Evolutionary conservation across 2,329 filamentous ascomycete species (phyloP), one percentile per base, ranked within the genome.

Genomic region (Fusarium sp.): DNA sequence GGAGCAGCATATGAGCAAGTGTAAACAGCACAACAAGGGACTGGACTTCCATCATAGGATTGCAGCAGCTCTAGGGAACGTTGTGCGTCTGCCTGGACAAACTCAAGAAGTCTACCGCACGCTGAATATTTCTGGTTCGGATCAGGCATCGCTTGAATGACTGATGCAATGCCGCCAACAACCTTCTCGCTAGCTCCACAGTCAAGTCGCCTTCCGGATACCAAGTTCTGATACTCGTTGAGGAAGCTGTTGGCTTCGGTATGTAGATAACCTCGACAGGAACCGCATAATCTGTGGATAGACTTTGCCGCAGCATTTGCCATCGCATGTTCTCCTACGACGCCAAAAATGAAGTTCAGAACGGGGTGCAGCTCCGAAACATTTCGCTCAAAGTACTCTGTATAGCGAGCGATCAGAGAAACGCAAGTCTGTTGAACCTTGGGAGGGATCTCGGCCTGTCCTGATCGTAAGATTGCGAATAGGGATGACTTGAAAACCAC

Each of bases 341-440:
- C 90, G 35, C 85, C 87, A 77, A 97, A 95, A 2, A 96, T 85
- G 46, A 95, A 89, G 52, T 91, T 92, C 27, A 97, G 83, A 3
- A 91, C 91, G 44, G 89, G 84, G 2, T 92, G 91, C 2, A 97
- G 85, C 67, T 89, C 88, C 35, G 87, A 85, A 3, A 89, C 84
- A 76, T 93, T 89, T 26, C 90, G 87, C 74, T 92, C 88, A 78
- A 97, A 95, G 80, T 93, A 96, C 58, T 91, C 88, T 8, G 92
- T 89, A 76, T 93, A 94, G 30, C 89, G 86, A 71, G 92, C 92
- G 42, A 95, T 89, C 42, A 93, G 81, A 48, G 88, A 87, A 33
- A 95, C 86, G 38, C 91, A 91, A 1, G 91, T 91, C 74, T 93
- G 89, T 53, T 89, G 87, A 20, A 90, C 87, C 57, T 90, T 86